phyloP scores from a whole-genome alignment of 306 rosid genomes.

The Abrus precatorius region DNA sequence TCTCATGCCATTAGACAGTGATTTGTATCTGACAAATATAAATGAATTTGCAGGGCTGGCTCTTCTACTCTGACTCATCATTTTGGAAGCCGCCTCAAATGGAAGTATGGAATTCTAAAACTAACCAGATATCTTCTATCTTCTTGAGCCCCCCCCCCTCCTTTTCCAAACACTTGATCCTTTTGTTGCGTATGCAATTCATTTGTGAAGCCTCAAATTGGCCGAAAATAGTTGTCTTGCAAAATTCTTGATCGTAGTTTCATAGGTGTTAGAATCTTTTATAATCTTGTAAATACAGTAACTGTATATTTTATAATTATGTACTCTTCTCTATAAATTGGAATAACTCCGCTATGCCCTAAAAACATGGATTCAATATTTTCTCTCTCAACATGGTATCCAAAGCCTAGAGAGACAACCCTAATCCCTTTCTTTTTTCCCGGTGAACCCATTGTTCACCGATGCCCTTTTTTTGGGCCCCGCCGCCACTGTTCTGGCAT shows the following conservation, averaged over 20 bases:
- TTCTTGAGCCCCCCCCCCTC: slow-evolving; percentile 16
- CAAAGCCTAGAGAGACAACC: too few relatives aligned
- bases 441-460: too few relatives aligned
- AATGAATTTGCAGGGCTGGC: slow-evolving; percentile 85
- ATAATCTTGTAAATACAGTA: too few relatives aligned
- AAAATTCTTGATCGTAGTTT: background rate
- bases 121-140: slow-evolving; percentile 13
- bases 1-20: slow-evolving; percentile 37
- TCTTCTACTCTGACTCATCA: slow-evolving; percentile 82
- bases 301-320: too few relatives aligned
- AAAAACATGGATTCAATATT: too few relatives aligned
- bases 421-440: too few relatives aligned
- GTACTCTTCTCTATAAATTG: too few relatives aligned
- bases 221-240: background rate
- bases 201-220: slow-evolving; percentile 5
- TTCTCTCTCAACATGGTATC: too few relatives aligned
- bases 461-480: too few relatives aligned
- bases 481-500: too few relatives aligned
- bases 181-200: slow-evolving; percentile 1
- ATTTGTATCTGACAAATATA: slow-evolving; percentile 42
- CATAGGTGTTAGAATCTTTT: too few relatives aligned
- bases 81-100: slow-evolving; percentile 98
- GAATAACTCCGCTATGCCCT: too few relatives aligned
- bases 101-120: slow-evolving; percentile 64
- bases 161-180: background rate